Conservation (phyloP, 2,329 filamentous ascomycete genomes). For the Beauveria sp. region DNA sequence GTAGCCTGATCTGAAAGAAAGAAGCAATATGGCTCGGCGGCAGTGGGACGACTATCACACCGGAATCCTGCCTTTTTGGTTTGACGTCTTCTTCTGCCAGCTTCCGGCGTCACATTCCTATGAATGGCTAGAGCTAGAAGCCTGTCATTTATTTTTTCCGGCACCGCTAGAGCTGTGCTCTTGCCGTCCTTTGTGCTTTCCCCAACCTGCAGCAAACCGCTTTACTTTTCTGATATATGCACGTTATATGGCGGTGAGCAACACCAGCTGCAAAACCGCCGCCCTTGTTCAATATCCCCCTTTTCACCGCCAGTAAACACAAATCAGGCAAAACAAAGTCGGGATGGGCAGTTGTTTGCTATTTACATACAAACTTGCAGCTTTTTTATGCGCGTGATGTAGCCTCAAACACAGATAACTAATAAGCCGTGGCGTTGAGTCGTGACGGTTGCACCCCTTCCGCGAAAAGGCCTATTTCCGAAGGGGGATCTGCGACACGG, state of each 20-base stretch:
- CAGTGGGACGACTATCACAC: no score
- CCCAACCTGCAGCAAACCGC: neutral
- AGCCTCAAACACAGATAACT: neutral
- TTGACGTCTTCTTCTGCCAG: no score
- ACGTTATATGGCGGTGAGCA: slow-evolving; percentile 4
- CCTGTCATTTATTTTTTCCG: neutral
- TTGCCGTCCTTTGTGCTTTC: neutral
- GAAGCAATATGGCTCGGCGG: no score
- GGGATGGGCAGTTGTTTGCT: neutral
- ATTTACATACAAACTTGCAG: neutral
- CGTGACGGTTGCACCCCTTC: no score
- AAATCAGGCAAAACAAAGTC: neutral
- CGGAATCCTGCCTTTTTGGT: no score
- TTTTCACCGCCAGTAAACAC: neutral
- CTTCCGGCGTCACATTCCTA: no score
- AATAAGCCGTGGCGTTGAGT: neutral
- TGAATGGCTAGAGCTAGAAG: no score
- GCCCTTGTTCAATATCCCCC: neutral
- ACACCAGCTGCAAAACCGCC: neutral
- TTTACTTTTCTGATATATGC: neutral
- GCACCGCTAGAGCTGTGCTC: no score
- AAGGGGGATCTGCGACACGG: no score
- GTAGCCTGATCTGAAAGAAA: no score
- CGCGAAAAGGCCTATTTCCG: no score
- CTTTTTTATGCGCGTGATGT: slow-evolving; percentile 3